Percentiles rank a stretch among this genome's conserved stretches.
These are phyloP conservation scores for Fusarium falciforme DNA, from an alignment of 2,329 filamentous ascomycete genomes.

Conservation along the genomic window DNA sequence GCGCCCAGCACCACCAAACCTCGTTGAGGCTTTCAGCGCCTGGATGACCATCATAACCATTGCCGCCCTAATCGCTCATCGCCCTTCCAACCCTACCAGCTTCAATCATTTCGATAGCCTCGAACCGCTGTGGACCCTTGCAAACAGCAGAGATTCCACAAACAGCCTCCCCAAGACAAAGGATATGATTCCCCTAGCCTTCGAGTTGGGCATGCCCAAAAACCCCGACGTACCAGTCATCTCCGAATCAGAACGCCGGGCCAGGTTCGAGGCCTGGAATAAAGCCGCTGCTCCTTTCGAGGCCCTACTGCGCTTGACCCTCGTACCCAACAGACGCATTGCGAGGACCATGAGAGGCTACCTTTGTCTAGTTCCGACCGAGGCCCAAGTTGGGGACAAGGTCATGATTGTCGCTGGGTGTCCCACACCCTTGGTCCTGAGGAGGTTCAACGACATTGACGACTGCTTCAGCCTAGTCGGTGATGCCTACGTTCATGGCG, in stretches of 20 bases:
- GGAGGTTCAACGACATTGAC: slow-evolving; percentile 18
- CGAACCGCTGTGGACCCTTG: slow-evolving; percentile 36
- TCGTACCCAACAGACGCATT: slow-evolving; percentile 30
- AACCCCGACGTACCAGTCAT: slow-evolving; percentile 13
- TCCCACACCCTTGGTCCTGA: slow-evolving; percentile 27
- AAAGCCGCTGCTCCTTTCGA: slow-evolving; percentile 31
- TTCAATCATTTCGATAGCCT: slow-evolving; percentile 32
- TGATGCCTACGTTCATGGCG: slow-evolving; percentile 27
- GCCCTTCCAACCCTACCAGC: slow-evolving; percentile 12
- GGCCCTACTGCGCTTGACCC: slow-evolving; percentile 19
- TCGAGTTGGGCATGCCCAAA: slow-evolving; percentile 20
- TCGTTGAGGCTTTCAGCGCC: slow-evolving; percentile 26
- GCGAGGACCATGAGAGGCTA: slow-evolving; percentile 32
- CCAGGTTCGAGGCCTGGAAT: slow-evolving; percentile 9
- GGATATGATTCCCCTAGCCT: slow-evolving; percentile 22
- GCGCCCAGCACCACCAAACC: slow-evolving; percentile 28
- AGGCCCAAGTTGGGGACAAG: slow-evolving; percentile 22
- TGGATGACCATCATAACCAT: slow-evolving; percentile 32
- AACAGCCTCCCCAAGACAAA: slow-evolving; percentile 30
- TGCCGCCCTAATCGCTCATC: slow-evolving; percentile 7
- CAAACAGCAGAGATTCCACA: slow-evolving; percentile 32
- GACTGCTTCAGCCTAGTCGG: slow-evolving; percentile 25
- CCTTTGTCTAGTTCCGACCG: slow-evolving; percentile 32
- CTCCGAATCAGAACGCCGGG: slow-evolving; percentile 11
- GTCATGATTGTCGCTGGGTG: slow-evolving; percentile 35